These are phyloP conservation scores for Pachysandra terminalis DNA, from an alignment of 164 flowering plant genomes.

Conservation along the genomic window DNA sequence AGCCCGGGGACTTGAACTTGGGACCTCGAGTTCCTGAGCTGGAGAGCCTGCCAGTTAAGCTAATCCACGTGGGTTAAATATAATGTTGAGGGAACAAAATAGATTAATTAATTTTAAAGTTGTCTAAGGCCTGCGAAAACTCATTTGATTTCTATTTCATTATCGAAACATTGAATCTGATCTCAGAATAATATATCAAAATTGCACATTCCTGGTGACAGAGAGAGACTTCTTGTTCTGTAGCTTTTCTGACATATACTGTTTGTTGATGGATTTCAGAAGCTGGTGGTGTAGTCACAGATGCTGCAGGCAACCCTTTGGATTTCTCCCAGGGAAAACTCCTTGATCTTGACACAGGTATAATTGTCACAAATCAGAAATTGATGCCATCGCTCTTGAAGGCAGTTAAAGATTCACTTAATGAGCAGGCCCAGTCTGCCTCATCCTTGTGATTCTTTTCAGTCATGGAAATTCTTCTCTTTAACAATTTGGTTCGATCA, in stretches of 20 bases:
- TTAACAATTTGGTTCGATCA: no score
- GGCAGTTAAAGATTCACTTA: slow-evolving; percentile 74
- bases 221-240: neutral
- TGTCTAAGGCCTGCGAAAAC: no score
- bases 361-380: slow-evolving; percentile 79
- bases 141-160: neutral
- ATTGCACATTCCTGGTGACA: neutral
- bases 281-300: slow-evolving; percentile 92
- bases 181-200: no score
- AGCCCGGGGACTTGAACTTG: no score
- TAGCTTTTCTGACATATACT: slow-evolving; percentile 3
- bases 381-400: slow-evolving; percentile 82
- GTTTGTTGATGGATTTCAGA: slow-evolving; percentile 50
- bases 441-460: slow-evolving; percentile 47
- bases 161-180: neutral
- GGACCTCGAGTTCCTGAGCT: no score
- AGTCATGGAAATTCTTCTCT: no score
- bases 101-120: no score
- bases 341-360: slow-evolving; percentile 84
- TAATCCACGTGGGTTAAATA: no score
- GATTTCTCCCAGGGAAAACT: slow-evolving; percentile 89
- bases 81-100: no score
- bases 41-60: no score
- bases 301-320: slow-evolving; percentile 88
- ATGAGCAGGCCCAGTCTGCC: slow-evolving; percentile 37